Base-by-base conservation (phyloP, 164 flowering plant species). In the Hamamelis virginiana region DNA sequence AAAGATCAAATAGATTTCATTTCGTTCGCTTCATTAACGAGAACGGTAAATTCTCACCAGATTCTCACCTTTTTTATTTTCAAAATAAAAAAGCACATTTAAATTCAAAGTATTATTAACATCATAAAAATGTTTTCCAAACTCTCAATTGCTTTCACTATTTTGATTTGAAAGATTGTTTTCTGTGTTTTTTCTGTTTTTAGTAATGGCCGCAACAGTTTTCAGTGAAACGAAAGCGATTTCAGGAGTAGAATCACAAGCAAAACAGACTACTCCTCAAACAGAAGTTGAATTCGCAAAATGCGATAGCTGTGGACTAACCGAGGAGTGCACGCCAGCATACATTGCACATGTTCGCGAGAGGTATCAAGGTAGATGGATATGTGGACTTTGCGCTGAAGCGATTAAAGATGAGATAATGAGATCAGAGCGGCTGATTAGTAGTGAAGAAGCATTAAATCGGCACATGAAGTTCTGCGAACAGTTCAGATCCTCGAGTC, bases 311-410 rank as follows among this genome's bases (percentile, higher is more conserved):
- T 84, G 87, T 56, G 83, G 81, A 13, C 26, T 84, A 57, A 70
- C 75, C n/a, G 87, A 84, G 75, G 87, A 84, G 74, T 84, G 85
- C 67, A 84, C 87, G 56, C 70, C 57, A 57, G 79, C 63, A 13
- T 84, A 84, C 84, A 76, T 82, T 21, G 52, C 59, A 0, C 70
- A 80, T 18, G 84, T 90, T 8, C 76, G 86, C 0, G 91, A 86
- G 67, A 62, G 89, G 57, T 74, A 78, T 47, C 75, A 75, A 0
- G 98, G 95, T 1, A 67, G 77, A 26, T 92, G 96, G 96, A 84
- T 91, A 28, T 91, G 97, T 55, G 96, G 97, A 1, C 86, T 91
- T 0, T 91, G 98, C 53, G 78, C 85, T 0, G 96, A 92, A 72
- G 98, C 93, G 1, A 85, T 89, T 8, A 78, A 87, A 57, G 84